Base-by-base conservation (phyloP, 352 stramenopile species). In the Aphanomyces invadans region DNA sequence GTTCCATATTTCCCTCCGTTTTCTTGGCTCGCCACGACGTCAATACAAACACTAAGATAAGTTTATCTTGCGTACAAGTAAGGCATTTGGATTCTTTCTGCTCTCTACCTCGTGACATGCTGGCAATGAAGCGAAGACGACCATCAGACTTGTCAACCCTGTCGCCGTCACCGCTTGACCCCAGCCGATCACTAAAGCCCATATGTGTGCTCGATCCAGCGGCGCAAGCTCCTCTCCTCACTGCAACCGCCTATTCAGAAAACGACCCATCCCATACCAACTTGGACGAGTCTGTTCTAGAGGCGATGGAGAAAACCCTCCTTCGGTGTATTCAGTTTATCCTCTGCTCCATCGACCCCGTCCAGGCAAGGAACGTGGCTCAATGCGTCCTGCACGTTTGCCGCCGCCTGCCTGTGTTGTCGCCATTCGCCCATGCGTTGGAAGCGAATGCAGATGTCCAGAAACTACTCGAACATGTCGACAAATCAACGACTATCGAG, bases 401-500 rank as follows among this genome's bases (percentile, higher is more conserved):
- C 21, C 59, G 44, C 9, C 36, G 59, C 17, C 19, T 66, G 19
- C 29, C 29, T 17, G 59, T 66, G 21, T 42, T 66, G 17, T 66
- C 59, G 28, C 59, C 59, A 17, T 25, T 66, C 11, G 59, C 59
- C 21, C 59, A 66, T 19, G 59, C 59, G 15, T 31, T 66, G 11
- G 59, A 66, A 66, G 19, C 49, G 28, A 66, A 66, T 31, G 59
- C 59, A 12, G 33, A 66, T 28, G 59, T 66, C 3, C 59, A 66
- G 31, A 46, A 66, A 31, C 46, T 66, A 11, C 28, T 66, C 12
- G 38, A 55, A 55, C 19, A 31, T 11, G 28, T 23, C 19, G 19
- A 21, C 38, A 42, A 66, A 33, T 10, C 59, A 15, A 12, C 59
- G n/a, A n/a, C n/a, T 29, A 26, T 42, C 11, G 44, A 31, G 17